Conservation (phyloP, 164 flowering plant species). For the Warburgia ugandensis region DNA sequence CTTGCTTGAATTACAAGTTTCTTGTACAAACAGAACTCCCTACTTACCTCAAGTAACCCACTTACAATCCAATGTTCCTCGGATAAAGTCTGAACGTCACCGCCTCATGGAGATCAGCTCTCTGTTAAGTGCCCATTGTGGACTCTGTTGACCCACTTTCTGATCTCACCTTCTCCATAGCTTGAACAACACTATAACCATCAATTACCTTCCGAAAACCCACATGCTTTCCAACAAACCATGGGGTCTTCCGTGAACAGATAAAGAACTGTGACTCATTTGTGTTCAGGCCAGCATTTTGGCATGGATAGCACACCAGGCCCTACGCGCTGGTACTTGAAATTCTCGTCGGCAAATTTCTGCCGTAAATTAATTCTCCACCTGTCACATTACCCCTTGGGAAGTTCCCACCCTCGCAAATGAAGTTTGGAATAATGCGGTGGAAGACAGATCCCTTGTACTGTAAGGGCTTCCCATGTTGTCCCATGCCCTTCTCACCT, state of each 20-base stretch:
- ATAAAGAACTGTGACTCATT: conserved; percentile 84
- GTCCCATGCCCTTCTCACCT: conserved; percentile 73
- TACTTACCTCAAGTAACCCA: too few relatives aligned
- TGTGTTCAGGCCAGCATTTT: conserved; percentile 64
- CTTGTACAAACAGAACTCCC: too few relatives aligned
- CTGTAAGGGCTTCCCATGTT: conserved; percentile 52
- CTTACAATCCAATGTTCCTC: too few relatives aligned
- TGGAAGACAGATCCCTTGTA: conserved; percentile 71
- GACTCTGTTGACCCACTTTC: conserved; percentile 25
- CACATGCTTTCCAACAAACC: conserved; percentile 86
- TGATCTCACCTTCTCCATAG: conserved; percentile 57
- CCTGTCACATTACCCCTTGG: conserved; percentile 76
- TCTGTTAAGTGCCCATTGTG: conserved; percentile 46
- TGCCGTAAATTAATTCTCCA: conserved; percentile 64
- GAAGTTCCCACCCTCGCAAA: conserved; percentile 91
- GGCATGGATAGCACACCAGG: conserved; percentile 77
- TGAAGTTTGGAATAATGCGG: conserved; percentile 68
- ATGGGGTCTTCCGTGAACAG: conserved; percentile 54
- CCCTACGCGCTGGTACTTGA: conserved; percentile 52
- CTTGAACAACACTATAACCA: conserved; percentile 47
- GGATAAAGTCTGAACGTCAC: too few relatives aligned
- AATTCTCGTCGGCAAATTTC: conserved; percentile 71
- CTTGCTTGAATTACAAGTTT: too few relatives aligned
- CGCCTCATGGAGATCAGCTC: conserved; percentile 17
- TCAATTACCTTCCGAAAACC: conserved; percentile 71